Evolutionary conservation across 2,329 filamentous ascomycete species (phyloP).

Genomic region (Penicillium crustosum): DNA sequence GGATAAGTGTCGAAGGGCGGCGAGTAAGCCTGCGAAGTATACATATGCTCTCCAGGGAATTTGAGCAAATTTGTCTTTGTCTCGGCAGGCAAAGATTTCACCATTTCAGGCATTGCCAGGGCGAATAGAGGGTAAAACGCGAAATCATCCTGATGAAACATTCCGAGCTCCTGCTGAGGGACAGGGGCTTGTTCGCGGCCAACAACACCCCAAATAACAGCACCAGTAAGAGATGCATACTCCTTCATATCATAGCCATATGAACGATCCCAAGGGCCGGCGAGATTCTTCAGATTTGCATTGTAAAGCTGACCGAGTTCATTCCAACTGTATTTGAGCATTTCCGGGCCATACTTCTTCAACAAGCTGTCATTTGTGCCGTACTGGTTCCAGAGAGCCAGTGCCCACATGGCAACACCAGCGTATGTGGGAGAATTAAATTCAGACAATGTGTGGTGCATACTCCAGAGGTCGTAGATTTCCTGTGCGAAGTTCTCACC

Average conservation of each 20-base stretch:
- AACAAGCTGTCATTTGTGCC: slow-evolving; percentile 56
- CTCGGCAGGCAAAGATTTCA: slow-evolving; percentile 45
- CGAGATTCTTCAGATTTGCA: slow-evolving; percentile 59
- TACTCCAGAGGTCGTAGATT: slow-evolving; percentile 58
- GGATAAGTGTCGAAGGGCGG: slow-evolving; percentile 58
- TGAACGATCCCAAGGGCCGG: slow-evolving; percentile 63
- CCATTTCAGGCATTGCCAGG: slow-evolving; percentile 32
- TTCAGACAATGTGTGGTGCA: slow-evolving; percentile 59
- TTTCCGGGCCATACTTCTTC: slow-evolving; percentile 51
- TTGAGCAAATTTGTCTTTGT: slow-evolving; percentile 50
- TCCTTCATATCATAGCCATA: slow-evolving; percentile 66
- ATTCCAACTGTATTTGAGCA: slow-evolving; percentile 57
- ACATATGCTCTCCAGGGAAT: slow-evolving; percentile 57
- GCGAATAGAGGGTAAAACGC: slow-evolving; percentile 59
- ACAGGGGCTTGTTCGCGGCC: slow-evolving; percentile 23
- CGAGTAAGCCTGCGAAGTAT: slow-evolving; percentile 55
- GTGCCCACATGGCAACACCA: slow-evolving; percentile 59
- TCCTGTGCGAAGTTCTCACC: slow-evolving; percentile 59
- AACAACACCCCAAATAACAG: slow-evolving; percentile 58
- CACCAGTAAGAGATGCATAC: slow-evolving; percentile 58
- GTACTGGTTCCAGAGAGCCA: slow-evolving; percentile 62
- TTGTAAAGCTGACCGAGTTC: slow-evolving; percentile 57
- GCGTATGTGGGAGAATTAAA: slow-evolving; percentile 65
- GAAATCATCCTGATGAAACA: slow-evolving; percentile 61
- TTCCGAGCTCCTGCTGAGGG: slow-evolving; percentile 48